Conservation (phyloP, 2,329 filamentous ascomycete species). For the Cercospora sesami region DNA sequence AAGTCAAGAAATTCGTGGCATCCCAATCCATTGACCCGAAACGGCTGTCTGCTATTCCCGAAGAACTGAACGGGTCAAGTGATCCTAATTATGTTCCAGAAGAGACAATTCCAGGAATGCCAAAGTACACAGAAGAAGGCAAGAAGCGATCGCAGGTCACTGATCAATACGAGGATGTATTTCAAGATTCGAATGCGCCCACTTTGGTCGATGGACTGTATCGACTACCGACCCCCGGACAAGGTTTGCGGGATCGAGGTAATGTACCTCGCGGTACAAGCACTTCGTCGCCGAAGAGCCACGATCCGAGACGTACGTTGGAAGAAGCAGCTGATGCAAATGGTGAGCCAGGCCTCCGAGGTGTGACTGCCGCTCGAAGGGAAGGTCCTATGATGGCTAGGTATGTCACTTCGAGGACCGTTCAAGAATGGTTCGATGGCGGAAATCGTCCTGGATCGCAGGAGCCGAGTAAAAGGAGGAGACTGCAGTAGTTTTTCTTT, state of each 20-base stretch:
- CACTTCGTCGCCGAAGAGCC: background rate
- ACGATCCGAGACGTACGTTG: background rate
- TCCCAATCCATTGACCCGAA: background rate
- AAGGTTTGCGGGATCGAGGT: background rate
- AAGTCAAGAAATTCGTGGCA: background rate
- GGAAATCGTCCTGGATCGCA: background rate
- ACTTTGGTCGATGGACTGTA: background rate
- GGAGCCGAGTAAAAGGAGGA: background rate
- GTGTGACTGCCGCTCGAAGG: background rate
- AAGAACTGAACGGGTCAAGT: background rate
- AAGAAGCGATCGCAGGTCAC: background rate
- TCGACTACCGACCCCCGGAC: background rate
- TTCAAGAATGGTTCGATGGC: background rate
- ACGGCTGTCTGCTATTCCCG: background rate
- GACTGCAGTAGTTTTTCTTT: background rate
- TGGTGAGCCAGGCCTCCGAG: background rate
- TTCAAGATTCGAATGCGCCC: background rate
- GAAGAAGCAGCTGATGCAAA: background rate
- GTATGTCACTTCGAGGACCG: background rate
- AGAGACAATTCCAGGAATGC: background rate
- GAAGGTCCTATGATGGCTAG: background rate
- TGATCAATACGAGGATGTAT: background rate
- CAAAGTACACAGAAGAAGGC: background rate
- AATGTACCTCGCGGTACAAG: background rate
- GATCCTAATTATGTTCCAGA: background rate